These are phyloP conservation scores for Magnusiomyces ingens DNA, from an alignment of 1,139 yeast genomes.

Conservation along the genomic window DNA sequence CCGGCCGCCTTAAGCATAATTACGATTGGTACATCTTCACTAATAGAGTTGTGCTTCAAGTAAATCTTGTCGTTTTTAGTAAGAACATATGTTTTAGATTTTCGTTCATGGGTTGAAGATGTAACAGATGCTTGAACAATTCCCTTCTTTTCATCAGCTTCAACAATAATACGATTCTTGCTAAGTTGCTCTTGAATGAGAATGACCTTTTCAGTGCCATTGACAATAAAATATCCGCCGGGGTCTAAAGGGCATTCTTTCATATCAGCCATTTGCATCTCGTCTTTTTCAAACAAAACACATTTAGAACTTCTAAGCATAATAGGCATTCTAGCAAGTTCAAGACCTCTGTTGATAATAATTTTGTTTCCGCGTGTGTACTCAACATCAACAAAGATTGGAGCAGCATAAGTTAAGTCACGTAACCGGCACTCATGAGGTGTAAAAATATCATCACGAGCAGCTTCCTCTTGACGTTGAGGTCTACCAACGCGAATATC, in stretches of 20 bases:
- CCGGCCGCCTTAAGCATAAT: slow-evolving; percentile 94
- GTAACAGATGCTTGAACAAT: slow-evolving; percentile 97
- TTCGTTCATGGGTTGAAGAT: slow-evolving; percentile 95
- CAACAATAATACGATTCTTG: slow-evolving; percentile 95
- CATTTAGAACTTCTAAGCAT: slow-evolving; percentile 94
- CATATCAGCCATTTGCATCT: slow-evolving; percentile 74
- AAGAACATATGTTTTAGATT: slow-evolving; percentile 91
- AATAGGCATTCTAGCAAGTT: slow-evolving; percentile 96
- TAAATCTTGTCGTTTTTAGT: slow-evolving; percentile 86
- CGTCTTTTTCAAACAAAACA: slow-evolving; percentile 70
- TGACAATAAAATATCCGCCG: slow-evolving; percentile 95
- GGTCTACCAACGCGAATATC: slow-evolving; percentile 76
- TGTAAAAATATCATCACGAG: slow-evolving; percentile 42
- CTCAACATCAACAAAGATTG: slow-evolving; percentile 93
- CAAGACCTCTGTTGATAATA: slow-evolving; percentile 82
- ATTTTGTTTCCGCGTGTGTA: slow-evolving; percentile 92
- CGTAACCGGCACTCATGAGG: slow-evolving; percentile 97
- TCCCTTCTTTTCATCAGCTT: slow-evolving; percentile 89
- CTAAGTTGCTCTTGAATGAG: slow-evolving; percentile 94
- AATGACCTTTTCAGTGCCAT: slow-evolving; percentile 97
- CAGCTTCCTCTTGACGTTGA: slow-evolving; percentile 46
- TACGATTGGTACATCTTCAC: slow-evolving; percentile 94
- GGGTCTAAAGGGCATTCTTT: slow-evolving; percentile 98
- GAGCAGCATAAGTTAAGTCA: slow-evolving; percentile 93
- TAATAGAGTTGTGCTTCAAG: slow-evolving; percentile 87